Conservation (phyloP, 2,329 filamentous ascomycete genomes). For the Pestalotiopsis sp. region DNA sequence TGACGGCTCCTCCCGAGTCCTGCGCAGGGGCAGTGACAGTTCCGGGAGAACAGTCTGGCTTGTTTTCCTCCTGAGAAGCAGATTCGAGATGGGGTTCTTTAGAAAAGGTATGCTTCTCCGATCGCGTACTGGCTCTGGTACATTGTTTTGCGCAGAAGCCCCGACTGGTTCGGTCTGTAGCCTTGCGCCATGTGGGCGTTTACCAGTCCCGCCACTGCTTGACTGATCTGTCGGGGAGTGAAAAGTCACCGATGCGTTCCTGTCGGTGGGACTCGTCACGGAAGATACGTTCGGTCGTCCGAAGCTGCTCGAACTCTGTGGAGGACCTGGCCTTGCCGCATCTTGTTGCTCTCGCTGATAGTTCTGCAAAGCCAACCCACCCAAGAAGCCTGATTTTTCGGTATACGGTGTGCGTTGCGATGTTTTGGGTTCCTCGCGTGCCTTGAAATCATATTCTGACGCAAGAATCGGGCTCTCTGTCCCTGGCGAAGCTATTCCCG, state of each 20-base stretch:
- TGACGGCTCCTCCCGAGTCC: constrained; percentile 41
- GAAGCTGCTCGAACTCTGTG: constrained; percentile 20
- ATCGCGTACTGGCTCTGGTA: constrained; percentile 43
- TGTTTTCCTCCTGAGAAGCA: constrained; percentile 58
- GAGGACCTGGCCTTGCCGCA: constrained; percentile 19
- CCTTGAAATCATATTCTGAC: constrained; percentile 16
- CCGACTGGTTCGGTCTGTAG: constrained; percentile 39
- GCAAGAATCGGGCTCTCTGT: constrained; percentile 26
- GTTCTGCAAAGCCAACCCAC: constrained; percentile 55
- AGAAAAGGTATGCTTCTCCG: constrained; percentile 60
- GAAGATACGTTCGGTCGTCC: constrained; percentile 19
- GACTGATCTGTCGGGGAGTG: constrained; percentile 52
- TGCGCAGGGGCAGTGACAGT: constrained; percentile 40
- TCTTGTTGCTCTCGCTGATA: constrained; percentile 43
- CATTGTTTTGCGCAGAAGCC: constrained; percentile 29
- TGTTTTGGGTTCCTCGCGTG: constrained; percentile 28
- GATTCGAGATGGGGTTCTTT: constrained; percentile 61
- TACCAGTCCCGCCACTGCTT: constrained; percentile 35
- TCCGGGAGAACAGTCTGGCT: constrained; percentile 50
- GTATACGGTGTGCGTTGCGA: constrained; percentile 35
- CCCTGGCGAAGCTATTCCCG: constrained; percentile 47
- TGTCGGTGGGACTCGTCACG: constrained; percentile 29
- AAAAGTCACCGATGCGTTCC: constrained; percentile 42
- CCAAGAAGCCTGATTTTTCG: constrained; percentile 51
- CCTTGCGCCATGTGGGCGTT: constrained; percentile 44